Evolutionary conservation across 768 basidiomycete species (phyloP).

Genomic region (Mycena sanguinolenta): DNA sequence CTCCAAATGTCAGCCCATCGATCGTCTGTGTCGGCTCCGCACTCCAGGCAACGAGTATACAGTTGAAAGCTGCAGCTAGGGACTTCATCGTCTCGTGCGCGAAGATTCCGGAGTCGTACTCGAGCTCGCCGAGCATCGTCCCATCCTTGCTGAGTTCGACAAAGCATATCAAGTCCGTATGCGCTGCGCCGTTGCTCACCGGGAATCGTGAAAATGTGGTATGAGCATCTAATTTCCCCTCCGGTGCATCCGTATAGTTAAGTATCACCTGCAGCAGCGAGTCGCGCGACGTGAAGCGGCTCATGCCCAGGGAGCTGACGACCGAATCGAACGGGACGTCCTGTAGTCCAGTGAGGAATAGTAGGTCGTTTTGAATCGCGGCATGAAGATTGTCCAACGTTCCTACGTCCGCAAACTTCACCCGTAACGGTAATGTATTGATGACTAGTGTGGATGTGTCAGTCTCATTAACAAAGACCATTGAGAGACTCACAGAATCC

Average conservation of each 20-base stretch:
- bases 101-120: conserved; percentile 12
- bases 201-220: conserved; percentile 20
- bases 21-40: not conserved
- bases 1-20: not conserved
- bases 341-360: conserved; percentile 3
- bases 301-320: conserved; percentile 3
- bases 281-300: conserved; percentile 16
- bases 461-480: not conserved
- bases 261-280: conserved; percentile 11
- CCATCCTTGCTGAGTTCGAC: conserved; percentile 16
- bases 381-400: conserved; percentile 3
- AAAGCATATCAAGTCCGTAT: conserved; percentile 18
- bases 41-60: conserved; percentile 1
- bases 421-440: conserved; percentile 2
- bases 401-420: not conserved
- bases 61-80: conserved; percentile 2
- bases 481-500: conserved; percentile 4
- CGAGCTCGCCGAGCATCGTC: conserved; percentile 4
- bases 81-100: conserved; percentile 5
- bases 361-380: conserved; percentile 1
- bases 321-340: conserved; percentile 16
- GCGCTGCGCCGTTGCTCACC: conserved; percentile 13
- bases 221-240: conserved; percentile 1
- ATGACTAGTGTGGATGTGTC: not conserved
- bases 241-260: conserved; percentile 5